Conservation (phyloP, 345 rosid species). For the Eucalyptus marginata region DNA sequence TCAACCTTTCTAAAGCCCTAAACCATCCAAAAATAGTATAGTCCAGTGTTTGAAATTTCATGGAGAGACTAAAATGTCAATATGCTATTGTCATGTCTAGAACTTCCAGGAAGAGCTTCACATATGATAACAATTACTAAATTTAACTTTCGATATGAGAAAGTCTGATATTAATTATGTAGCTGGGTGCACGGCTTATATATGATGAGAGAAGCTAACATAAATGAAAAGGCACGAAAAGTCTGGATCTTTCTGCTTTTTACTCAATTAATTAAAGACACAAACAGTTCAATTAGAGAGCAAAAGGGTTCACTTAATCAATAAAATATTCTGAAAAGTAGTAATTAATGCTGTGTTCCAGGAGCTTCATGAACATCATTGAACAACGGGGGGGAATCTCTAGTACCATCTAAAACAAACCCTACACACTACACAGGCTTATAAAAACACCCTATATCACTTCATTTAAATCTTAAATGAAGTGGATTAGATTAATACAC, state of each 20-base stretch:
- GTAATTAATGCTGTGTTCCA: neutral
- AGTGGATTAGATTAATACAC: neutral
- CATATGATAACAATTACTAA: neutral
- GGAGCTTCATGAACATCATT: neutral
- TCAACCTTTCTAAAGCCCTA: constrained; percentile 97
- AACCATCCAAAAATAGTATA: constrained; percentile 5
- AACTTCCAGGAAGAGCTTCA: neutral
- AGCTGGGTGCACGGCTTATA: neutral
- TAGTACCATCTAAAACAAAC: neutral
- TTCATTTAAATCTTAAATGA: neutral
- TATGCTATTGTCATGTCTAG: neutral
- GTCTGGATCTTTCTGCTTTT: neutral
- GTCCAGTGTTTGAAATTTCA: neutral
- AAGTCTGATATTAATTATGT: neutral
- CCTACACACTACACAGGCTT: neutral
- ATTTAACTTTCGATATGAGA: neutral
- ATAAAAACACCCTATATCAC: neutral
- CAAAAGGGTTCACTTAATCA: neutral
- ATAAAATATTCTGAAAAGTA: neutral
- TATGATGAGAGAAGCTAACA: neutral
- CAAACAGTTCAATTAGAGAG: neutral
- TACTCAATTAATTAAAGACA: neutral
- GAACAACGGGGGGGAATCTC: neutral
- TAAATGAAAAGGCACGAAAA: neutral
- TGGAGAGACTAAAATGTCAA: neutral